Base-by-base conservation (phyloP, 192 early-diverging fungal genomes). In the Mortierella claussenii region DNA sequence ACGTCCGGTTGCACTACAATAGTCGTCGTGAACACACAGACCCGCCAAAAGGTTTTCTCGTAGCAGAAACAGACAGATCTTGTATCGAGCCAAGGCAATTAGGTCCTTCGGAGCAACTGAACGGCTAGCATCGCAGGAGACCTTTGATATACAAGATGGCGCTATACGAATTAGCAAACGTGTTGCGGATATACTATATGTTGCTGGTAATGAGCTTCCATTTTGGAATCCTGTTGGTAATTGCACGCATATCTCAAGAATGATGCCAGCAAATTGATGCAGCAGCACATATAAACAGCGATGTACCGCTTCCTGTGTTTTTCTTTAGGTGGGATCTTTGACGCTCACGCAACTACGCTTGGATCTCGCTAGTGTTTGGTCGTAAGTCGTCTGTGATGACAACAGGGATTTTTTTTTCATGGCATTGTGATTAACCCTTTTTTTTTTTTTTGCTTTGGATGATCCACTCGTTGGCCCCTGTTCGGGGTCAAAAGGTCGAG, bases 191-290 rank as follows among this genome's bases (percentile, higher is more conserved):
- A 1, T 49, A 40, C 31, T 81, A 81, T 50, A 81, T 81, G 80
- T 43, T 81, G 17, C 42, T 81, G 30, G 64, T 59, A 18, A 81
- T 81, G 80, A 78, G 76, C 58, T 81, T 81, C 40, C 75, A 81
- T 49, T 64, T 57, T 18, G 71, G 73, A 30, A 32, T 81, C 1
- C 69, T 81, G 21, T 21, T 57, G 5, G 59, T 63, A 6, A 51
- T 81, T 64, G 80, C 78, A 64, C 33, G n/a, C n/a, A n/a, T n/a
- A n/a, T n/a, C n/a, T n/a, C n/a, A n/a, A n/a, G n/a, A n/a, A n/a
- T n/a, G n/a, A n/a, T n/a, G n/a, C n/a, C n/a, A n/a, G n/a, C n/a
- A n/a, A n/a, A n/a, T n/a, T n/a, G n/a, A n/a, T n/a, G n/a, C n/a
- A n/a, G n/a, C n/a, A n/a, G n/a, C n/a, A n/a, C n/a, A n/a, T n/a